Evolutionary conservation across 805 yeast species (phyloP).

Genomic region (Metschnikowia orientalis): DNA sequence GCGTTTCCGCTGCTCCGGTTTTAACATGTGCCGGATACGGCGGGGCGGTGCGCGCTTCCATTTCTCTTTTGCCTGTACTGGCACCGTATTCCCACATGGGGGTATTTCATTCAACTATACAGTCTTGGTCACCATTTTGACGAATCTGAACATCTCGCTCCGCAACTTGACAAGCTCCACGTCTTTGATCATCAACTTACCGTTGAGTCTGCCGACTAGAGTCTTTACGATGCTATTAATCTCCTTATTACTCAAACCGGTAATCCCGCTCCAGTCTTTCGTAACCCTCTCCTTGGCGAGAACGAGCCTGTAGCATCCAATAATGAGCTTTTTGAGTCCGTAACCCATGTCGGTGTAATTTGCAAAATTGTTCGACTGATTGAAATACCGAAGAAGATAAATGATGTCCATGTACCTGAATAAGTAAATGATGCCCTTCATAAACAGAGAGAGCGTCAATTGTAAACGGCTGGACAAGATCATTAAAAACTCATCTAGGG

Average conservation of each 20-base stretch:
- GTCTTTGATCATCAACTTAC: constrained; percentile 35
- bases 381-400: constrained; percentile 41
- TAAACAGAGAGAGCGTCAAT: constrained; percentile 32
- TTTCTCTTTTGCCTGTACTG: no score
- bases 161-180: constrained; percentile 35
- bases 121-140: constrained; percentile 35
- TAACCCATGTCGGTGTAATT: constrained; percentile 43
- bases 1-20: no score
- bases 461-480: constrained; percentile 36
- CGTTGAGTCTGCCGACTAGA: constrained; percentile 37
- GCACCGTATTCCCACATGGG: no score
- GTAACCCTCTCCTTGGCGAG: constrained; percentile 28
- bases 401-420: constrained; percentile 46
- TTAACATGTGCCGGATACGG: no score
- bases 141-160: constrained; percentile 38
- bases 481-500: constrained; percentile 38
- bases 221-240: constrained; percentile 33
- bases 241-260: constrained; percentile 36
- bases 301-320: constrained; percentile 40
- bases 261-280: constrained; percentile 32
- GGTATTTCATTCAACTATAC: constrained; percentile 13
- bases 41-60: no score
- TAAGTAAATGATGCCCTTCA: constrained; percentile 39
- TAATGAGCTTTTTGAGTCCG: constrained; percentile 36
- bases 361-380: constrained; percentile 42